Evolutionary conservation across 2,329 filamentous ascomycete species (phyloP), one percentile per base, ranked within the genome.

Genomic region (Seiridium unicorne): DNA sequence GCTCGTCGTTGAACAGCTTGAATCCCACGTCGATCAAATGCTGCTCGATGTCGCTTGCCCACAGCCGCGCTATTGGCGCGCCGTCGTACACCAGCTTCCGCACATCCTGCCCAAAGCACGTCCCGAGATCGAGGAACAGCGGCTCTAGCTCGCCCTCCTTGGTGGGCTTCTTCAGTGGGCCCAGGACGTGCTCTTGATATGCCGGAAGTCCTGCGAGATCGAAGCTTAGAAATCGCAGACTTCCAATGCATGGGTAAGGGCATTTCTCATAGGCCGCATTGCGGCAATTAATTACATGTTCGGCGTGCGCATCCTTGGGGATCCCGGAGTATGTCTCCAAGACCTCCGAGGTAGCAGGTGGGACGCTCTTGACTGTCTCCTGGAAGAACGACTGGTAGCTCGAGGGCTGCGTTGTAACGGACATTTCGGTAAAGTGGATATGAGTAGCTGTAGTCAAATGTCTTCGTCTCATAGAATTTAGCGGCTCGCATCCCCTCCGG

Each of bases 191-290:
- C 2, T 69, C 65, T 47, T 66, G 18, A 42, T 70, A 71, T 3
- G 61, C 57, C 31, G 63, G 66, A n/a, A 66, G 71, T 1, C 57
- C 60, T 1, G 73, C 61, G 5, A 79, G 64, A 49, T 74, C 72
- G 11, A 79, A 73, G 47, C 76, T 72, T 1, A 80, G 68, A 63
- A 80, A 80, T 34, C 74, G 72, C 62, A 76, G 77, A 31, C 72
- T 70, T 13, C 77, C 77, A 36, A 80, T 72, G 61, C 78, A 80
- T 1, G 78, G 74, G 62, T 78, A 81, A 4, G 74, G 75, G 54
- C 63, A 65, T 26, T 57, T 56, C 18, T 57, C 51, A 38, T 67
- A 70, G 10, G 64, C 68, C 35, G 61, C 64, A 44, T 71, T 56
- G 49, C 69, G 69, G 31, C 70, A 7, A 18, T 62, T 64, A 8